Evolutionary conservation across 2,329 filamentous ascomycete genomes (phyloP), one percentile per base, ranked within the genome.

Genomic region (Cladophialophora chaetospira): DNA sequence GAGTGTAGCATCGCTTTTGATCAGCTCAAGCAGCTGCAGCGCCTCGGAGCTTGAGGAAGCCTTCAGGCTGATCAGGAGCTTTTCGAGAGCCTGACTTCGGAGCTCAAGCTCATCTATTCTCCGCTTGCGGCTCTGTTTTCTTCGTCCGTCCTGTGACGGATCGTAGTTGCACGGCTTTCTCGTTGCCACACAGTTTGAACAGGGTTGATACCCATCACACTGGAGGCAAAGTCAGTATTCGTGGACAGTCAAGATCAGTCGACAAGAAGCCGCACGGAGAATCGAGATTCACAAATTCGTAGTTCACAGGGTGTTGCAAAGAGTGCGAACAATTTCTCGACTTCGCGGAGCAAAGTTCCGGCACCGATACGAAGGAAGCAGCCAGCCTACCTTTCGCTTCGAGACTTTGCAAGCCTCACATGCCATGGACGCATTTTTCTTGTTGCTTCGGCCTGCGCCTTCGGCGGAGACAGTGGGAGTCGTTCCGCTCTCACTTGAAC

Each of bases 121-220:
- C 19, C 70, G 68, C 58, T 71, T 73, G 13, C 69, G 67, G 31
- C 67, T 69, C 15, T 72, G 67, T 60, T 73, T 73, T 21, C 72
- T 71, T 38, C 73, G 64, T 3, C 72, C 60, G 50, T 75, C 72
- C 33, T 68, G 67, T 13, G 61, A 68, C 45, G 69, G 67, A 57
- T 73, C 70, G 62, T 74, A 74, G 5, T 66, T 61, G 44, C 73
- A 75, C 36, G 68, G 61, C 15, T 63, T 65, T 26, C 68, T 63
- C 21, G 62, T 60, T 33, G 60, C 65, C 45, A 63, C 57, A 54
- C 73, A 75, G 36, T 72, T 68, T 48, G 68, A 69, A 58, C 73
- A 75, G 10, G 72, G 72, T 21, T 65, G 57, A 8, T 69, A 66
- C 38, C 65, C 63, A 58, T 72, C 71, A 55, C 68, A 72, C 53